Base-by-base conservation (phyloP, 305 asterid genomes). In the Stenogyne calaminthoides region DNA sequence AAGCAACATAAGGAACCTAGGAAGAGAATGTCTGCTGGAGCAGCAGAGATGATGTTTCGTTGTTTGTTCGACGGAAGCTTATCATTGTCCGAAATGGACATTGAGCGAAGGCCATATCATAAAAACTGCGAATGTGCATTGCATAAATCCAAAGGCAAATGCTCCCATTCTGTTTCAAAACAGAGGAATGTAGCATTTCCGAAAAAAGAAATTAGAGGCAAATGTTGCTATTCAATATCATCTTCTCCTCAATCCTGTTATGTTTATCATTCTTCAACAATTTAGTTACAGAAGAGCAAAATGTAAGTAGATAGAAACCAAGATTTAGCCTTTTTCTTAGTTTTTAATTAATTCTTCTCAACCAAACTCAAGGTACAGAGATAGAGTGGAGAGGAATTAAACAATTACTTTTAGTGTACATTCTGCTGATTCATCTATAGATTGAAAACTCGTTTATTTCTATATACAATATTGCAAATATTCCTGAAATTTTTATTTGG, bases 101-200 rank as follows among this genome's bases (percentile, higher is more conserved):
- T 75, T 5, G 80, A 80, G 63, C 79, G 78, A 5, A 80, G 85
- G 71, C 85, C 85, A 2, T 80, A 80, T 58, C 87, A 83, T 44
- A 40, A 40, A 6, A 72, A 78, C 64, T 83, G 85, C 72, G 52
- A 59, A 32, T 76, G 87, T 57, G 85, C 83, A 52, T 69, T 80
- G 72, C 81, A 78, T 56, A 44, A 73, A 16, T 7, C 1, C 11
- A 76, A 83, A 66, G 75, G 59, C 36, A 19, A 32, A 20, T 70
- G 78, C 76, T 39, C 76, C 0, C 72, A 65, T 36, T 6, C 65
- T 18, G 75, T n/a, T 37, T 78, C 76, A 5, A 59, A 42, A 29
- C 73, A 64, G 37, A 69, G 68, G 74, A 80, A 34, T 29, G 25
- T 80, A 47, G 70, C 83, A 4, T 76, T 75, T 56, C 67, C 83